Percentiles rank a stretch among this genome's conserved stretches.
phyloP scores from a whole-genome alignment of 1,284 basidiomycete species.

The Ceratobasidium sp. region DNA sequence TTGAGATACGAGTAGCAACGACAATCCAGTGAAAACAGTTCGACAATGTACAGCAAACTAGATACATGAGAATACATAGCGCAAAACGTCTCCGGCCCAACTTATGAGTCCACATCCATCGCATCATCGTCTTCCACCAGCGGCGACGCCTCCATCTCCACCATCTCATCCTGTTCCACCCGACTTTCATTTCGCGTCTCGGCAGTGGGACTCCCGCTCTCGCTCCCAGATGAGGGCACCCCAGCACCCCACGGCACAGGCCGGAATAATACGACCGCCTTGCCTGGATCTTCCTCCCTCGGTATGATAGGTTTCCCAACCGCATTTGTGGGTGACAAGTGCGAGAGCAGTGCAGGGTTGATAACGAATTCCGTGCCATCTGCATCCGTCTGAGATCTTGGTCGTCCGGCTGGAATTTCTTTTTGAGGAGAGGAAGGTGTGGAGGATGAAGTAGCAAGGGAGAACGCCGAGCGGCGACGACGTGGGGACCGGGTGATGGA shows the following conservation, averaged over 20 bases:
- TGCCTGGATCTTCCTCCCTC: slow-evolving; percentile 52
- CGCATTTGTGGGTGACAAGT: slow-evolving; percentile 45
- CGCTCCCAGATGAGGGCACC: slow-evolving; percentile 24
- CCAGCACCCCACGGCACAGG: slow-evolving; percentile 55
- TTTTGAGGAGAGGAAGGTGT: background rate
- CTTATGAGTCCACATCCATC: slow-evolving; percentile 63
- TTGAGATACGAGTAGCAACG: slow-evolving; percentile 4
- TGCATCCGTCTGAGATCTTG: slow-evolving; percentile 50
- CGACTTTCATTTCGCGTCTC: slow-evolving; percentile 32
- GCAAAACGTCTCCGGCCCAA: background rate
- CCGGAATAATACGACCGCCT: slow-evolving; percentile 69
- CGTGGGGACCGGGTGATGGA: slow-evolving; percentile 50
- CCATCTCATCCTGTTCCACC: slow-evolving; percentile 20
- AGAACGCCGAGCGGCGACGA: slow-evolving; percentile 39
- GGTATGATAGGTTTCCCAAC: slow-evolving; percentile 47
- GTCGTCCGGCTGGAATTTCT: slow-evolving; percentile 4
- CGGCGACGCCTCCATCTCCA: slow-evolving; percentile 47
- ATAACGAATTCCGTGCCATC: slow-evolving; percentile 65
- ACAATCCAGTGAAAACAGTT: slow-evolving; percentile 5
- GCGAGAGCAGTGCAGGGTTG: slow-evolving; percentile 48
- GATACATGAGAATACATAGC: slow-evolving; percentile 5
- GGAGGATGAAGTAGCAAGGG: slow-evolving; percentile 11
- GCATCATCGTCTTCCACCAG: slow-evolving; percentile 59
- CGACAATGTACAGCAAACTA: background rate
- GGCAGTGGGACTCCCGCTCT: slow-evolving; percentile 34